These are phyloP conservation scores for Yueomyces sp. DNA, from an alignment of 805 yeast species.

Conservation along the genomic window DNA sequence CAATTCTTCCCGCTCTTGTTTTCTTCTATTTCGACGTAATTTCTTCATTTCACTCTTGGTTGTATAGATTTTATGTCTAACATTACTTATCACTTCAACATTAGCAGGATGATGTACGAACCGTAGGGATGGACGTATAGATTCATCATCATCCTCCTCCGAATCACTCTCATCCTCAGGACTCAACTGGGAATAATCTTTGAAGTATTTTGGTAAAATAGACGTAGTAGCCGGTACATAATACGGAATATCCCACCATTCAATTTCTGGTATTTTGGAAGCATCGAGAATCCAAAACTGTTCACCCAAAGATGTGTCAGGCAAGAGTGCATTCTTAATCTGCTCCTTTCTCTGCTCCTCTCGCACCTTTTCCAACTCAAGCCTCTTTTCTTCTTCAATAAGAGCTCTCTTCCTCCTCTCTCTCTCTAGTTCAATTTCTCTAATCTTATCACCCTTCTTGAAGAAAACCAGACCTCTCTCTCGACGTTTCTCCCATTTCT, in stretches of 20 bases:
- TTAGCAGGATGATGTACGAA: constrained; percentile 67
- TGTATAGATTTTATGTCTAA: constrained; percentile 37
- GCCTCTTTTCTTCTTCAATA: constrained; percentile 1
- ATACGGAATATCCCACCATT: constrained; percentile 82
- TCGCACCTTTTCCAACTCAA: constrained; percentile 2
- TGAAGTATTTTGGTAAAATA: constrained; percentile 26
- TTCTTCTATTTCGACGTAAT: constrained; percentile 56
- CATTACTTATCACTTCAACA: constrained; percentile 10
- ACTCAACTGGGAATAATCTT: constrained; percentile 14
- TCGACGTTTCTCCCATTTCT: constrained; percentile 5
- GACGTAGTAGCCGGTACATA: constrained; percentile 27
- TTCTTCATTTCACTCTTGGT: constrained; percentile 71
- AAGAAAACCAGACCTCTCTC: constrained; percentile 28
- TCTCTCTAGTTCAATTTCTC: constrained; percentile 8
- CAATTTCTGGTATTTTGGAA: constrained; percentile 45
- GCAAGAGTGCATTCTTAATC: constrained; percentile 30
- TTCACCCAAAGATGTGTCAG: constrained; percentile 48
- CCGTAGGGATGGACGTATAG: constrained; percentile 38
- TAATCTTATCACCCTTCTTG: constrained; percentile 37
- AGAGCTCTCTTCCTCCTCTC: constrained; percentile 1
- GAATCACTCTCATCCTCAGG: constrained; percentile 15
- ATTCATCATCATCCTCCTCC: constrained; percentile 23
- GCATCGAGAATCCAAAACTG: constrained; percentile 25
- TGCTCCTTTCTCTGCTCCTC: constrained; percentile 21
- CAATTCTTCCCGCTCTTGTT: constrained; percentile 46